Base-by-base conservation (phyloP, 306 rosid genomes). In the Mimosa bimucronata region DNA sequence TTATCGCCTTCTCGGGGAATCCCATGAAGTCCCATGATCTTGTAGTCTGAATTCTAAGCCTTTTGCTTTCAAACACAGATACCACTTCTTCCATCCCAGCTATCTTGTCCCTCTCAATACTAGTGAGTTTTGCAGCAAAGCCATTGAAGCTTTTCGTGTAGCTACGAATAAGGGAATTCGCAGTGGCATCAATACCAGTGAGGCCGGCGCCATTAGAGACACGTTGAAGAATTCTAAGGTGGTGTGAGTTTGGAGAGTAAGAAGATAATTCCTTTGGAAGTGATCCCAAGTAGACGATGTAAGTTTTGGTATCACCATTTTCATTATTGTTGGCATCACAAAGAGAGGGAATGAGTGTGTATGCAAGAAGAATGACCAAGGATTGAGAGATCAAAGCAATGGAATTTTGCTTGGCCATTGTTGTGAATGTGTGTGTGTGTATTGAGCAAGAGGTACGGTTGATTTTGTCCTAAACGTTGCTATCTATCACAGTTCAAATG, bases 1-100 rank as follows among this genome's bases (percentile, higher is more conserved):
- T n/a, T n/a, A n/a, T n/a, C n/a, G n/a, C n/a, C n/a, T n/a, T n/a
- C n/a, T n/a, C n/a, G n/a, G n/a, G 3, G 40, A 62, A 28, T 13
- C 68, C 67, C 41, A 61, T 5, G 68, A 62, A 62, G 68, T 62
- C 68, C 68, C 68, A 64, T 8, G 69, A 64, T 30, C 70, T 64
- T 64, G 70, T 64, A 1, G 46, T 34, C 23, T 31, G 26, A 3
- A 7, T 16, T 2, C 1, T 15, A 18, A 2, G 13, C 2, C 7
- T 34, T 18, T 0, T 19, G 26, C 46, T 66, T 66, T 34, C 26
- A 37, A 66, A 66, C 0, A 37, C 46, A 0, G 28, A 66, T 2
- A 66, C 7, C 11, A 66, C 71, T 3, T 41, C 46, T 15, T 64
- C 70, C 25, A 30, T 64, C 8, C 16, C 41, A 34, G 28, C 71